Percentiles rank a stretch among this genome's conserved stretches.
Conservation (phyloP, 2,329 filamentous ascomycete species). For the Malbranchea zuffiana region DNA sequence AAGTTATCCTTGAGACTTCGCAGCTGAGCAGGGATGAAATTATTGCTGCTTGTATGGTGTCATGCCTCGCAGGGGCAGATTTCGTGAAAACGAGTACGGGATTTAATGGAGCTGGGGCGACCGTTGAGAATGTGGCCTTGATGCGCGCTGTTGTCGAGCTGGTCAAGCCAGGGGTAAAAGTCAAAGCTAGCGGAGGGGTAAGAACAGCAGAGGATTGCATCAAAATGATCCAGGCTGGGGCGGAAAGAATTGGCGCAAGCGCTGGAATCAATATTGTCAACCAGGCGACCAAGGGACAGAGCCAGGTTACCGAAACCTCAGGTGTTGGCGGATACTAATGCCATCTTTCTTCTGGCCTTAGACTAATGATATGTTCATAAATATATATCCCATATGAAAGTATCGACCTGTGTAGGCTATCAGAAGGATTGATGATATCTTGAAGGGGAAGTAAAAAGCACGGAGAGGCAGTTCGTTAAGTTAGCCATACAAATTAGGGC, state of each 20-base stretch:
- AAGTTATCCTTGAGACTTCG: constrained; percentile 51
- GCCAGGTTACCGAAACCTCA: constrained; percentile 12
- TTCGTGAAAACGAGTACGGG: constrained; percentile 53
- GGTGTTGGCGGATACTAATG: too few relatives aligned
- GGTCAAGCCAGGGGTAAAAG: constrained; percentile 35
- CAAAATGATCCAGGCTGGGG: constrained; percentile 47
- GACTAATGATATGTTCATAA: too few relatives aligned
- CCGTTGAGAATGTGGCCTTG: constrained; percentile 41
- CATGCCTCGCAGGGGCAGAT: constrained; percentile 44
- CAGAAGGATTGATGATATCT: too few relatives aligned
- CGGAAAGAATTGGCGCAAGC: constrained; percentile 47
- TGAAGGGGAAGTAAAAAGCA: too few relatives aligned
- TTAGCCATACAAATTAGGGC: too few relatives aligned
- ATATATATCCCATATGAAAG: too few relatives aligned
- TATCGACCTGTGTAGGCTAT: too few relatives aligned
- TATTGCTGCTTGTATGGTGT: constrained; percentile 43
- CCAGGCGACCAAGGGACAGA: constrained; percentile 22
- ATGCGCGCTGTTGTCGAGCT: constrained; percentile 42
- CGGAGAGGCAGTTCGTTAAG: too few relatives aligned
- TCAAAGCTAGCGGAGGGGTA: constrained; percentile 51
- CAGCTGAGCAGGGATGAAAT: constrained; percentile 41
- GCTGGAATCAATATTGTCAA: constrained; percentile 46
- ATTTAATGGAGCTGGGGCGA: constrained; percentile 46
- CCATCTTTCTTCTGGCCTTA: too few relatives aligned
- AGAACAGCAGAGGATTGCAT: constrained; percentile 41